Percentiles rank a stretch among this genome's conserved stretches.
phyloP scores from a whole-genome alignment of 2,329 filamentous ascomycete genomes.

The Didymosphaeria variabile region DNA sequence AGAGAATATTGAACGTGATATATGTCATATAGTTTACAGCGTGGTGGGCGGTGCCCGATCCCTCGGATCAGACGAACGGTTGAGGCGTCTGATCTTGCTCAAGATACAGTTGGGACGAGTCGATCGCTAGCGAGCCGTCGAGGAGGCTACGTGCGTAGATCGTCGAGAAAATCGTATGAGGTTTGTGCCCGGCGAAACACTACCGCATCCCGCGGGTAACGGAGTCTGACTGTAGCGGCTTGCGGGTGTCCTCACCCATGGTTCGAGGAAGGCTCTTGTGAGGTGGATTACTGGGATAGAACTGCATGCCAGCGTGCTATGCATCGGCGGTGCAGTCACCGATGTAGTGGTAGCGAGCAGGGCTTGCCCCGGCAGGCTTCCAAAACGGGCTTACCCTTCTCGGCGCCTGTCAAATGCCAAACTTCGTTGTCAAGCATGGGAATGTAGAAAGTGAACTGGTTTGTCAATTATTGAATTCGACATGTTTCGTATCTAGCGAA shows the following conservation, averaged over 20 bases:
- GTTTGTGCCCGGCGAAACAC: not conserved
- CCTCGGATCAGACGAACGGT: not conserved
- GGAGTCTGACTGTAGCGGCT: not conserved
- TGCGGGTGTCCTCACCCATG: not conserved
- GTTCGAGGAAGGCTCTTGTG: not conserved
- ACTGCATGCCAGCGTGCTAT: conserved; percentile 9
- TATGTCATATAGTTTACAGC: not conserved
- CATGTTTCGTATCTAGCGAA: not conserved
- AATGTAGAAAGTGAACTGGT: not conserved
- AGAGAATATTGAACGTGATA: not conserved
- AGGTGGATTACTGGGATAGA: not conserved
- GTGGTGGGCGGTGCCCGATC: not conserved
- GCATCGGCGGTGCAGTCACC: conserved; percentile 8
- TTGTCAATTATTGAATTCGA: conserved; percentile 9
- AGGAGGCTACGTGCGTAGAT: not conserved
- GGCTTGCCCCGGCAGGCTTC: not conserved
- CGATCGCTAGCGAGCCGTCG: no score
- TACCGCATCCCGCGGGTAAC: not conserved
- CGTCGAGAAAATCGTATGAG: not conserved
- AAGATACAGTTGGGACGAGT: not conserved
- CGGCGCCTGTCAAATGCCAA: conserved; percentile 7
- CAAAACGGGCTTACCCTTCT: not conserved
- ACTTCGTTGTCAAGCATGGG: not conserved
- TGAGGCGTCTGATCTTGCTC: not conserved
- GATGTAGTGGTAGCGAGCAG: conserved; percentile 12